Base-by-base conservation (phyloP, 2,329 filamentous ascomycete genomes). In the Claviceps humidiphila region DNA sequence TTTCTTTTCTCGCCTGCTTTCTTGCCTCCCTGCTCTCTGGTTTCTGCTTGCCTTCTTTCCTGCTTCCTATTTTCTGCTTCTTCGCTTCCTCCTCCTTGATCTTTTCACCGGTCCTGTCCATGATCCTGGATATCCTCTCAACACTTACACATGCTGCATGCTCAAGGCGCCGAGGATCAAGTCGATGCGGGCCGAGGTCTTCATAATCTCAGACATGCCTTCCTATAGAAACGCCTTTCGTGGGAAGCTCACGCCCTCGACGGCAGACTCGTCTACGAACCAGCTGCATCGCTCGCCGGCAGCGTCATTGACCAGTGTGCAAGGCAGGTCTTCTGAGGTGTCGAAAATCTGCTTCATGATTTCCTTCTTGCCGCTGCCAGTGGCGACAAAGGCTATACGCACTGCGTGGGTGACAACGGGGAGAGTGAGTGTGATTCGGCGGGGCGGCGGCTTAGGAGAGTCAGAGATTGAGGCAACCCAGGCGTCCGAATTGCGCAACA, bases 401-500 rank as follows among this genome's bases (percentile, higher is more conserved):
- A 90, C 76, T 41, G 85, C 87, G 67, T 95, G 89, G 40, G 83
- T 87, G 51, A 96, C 85, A 44, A 98, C 93, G 16, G 90, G 91
- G 55, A 98, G 73, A 22, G 87, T 95, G 52, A 98, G 78, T 2
- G 93, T 97, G 67, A 98, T 95, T 62, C 93, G 82, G 70, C 81
- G 84, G 46, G 89, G 79, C 46, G 93, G 93, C 41, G 91, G 91
- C 78, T 98, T 98, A 49, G 93, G 93, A 44, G 89, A 95, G 73
- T 97, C 88, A 63, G 85, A 82, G 64, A 96, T 94, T 46, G 89
- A 81, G 14, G 90, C 85, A 44, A 97, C 89, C 93, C 93, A 98
- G 51, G 91, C 89, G 62, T 83, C 84, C 39, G 80, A 80, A 73
- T 97, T 91, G 58, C 89, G 82, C 59, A 97, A 78, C 51, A 97